phyloP scores from a whole-genome alignment of 192 early-diverging fungal species.

The Funneliformis geosporum region DNA sequence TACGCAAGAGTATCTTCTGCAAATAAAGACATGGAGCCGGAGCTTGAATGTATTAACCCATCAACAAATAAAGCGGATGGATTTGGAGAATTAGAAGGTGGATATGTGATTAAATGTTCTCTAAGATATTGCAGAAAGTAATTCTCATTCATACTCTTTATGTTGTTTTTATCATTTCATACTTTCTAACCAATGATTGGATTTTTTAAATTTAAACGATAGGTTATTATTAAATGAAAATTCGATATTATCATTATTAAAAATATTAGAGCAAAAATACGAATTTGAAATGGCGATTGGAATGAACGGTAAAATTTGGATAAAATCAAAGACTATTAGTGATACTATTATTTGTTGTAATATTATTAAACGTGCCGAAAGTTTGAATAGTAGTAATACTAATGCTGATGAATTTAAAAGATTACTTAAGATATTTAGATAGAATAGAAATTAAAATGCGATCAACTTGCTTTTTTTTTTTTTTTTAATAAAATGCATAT shows the following conservation, averaged over 20 bases:
- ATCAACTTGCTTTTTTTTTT: no score
- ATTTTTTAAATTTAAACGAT: slow-evolving; percentile 11
- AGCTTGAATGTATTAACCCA: slow-evolving; percentile 88
- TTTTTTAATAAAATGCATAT: no score
- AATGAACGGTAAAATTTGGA: slow-evolving; percentile 94
- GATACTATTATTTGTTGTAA: slow-evolving; percentile 70
- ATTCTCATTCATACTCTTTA: background rate
- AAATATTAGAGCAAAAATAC: slow-evolving; percentile 66
- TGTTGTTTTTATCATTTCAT: background rate
- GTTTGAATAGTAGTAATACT: slow-evolving; percentile 43
- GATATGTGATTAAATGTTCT: slow-evolving; percentile 81
- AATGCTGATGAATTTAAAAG: no score
- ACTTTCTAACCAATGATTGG: background rate
- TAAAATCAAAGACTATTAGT: slow-evolving; percentile 64
- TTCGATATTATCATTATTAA: slow-evolving; percentile 63
- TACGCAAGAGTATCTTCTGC: slow-evolving; percentile 86
- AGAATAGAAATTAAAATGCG: no score
- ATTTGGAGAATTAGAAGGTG: slow-evolving; percentile 84
- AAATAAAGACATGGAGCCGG: slow-evolving; percentile 97
- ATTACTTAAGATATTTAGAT: no score
- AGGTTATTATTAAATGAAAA: slow-evolving; percentile 67
- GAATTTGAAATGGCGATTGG: slow-evolving; percentile 91
- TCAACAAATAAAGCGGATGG: slow-evolving; percentile 81
- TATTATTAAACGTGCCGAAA: slow-evolving; percentile 75
- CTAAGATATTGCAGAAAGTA: slow-evolving; percentile 74